phyloP scores from a whole-genome alignment of 345 rosid species.

The Gossypium herbaceum region DNA sequence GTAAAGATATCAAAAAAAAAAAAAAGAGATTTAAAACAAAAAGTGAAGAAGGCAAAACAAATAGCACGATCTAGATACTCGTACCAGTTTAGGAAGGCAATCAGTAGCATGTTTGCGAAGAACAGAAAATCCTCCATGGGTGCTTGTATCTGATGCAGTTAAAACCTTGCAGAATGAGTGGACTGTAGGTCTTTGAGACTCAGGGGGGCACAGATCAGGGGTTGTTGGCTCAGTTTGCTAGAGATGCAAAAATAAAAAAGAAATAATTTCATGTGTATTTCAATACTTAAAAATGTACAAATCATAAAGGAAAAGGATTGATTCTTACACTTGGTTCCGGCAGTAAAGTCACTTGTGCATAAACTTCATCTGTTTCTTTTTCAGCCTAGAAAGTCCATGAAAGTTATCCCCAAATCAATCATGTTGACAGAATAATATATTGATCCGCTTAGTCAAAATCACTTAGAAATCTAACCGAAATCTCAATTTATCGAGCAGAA shows the following conservation, averaged over 20 bases:
- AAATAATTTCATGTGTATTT: neutral
- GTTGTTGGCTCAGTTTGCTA: constrained; percentile 56
- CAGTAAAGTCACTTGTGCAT: constrained; percentile 79
- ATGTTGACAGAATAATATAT: constrained; percentile 5
- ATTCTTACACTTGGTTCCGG: constrained; percentile 61
- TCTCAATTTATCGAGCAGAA: neutral
- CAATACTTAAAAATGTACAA: neutral
- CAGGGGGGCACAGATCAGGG: constrained; percentile 44
- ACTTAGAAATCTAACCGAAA: neutral
- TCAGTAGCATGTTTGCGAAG: constrained; percentile 83
- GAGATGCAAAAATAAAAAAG: neutral
- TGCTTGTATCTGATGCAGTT: constrained; percentile 98
- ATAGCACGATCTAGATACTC: neutral
- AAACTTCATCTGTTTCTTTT: constrained; percentile 93
- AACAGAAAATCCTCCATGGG: constrained; percentile 95
- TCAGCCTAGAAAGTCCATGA: constrained; percentile 56
- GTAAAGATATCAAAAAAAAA: neutral
- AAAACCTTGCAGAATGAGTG: constrained; percentile 83
- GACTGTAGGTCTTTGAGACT: constrained; percentile 42
- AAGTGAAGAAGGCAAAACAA: neutral
- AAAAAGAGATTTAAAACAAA: neutral
- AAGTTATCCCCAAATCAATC: constrained; percentile 11
- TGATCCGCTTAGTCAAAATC: neutral
- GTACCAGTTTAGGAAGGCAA: constrained; percentile 91
- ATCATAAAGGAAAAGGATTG: constrained; percentile 12